Evolutionary conservation across 441 rosid genomes (phyloP).

Genomic region (Populus hybrid): DNA sequence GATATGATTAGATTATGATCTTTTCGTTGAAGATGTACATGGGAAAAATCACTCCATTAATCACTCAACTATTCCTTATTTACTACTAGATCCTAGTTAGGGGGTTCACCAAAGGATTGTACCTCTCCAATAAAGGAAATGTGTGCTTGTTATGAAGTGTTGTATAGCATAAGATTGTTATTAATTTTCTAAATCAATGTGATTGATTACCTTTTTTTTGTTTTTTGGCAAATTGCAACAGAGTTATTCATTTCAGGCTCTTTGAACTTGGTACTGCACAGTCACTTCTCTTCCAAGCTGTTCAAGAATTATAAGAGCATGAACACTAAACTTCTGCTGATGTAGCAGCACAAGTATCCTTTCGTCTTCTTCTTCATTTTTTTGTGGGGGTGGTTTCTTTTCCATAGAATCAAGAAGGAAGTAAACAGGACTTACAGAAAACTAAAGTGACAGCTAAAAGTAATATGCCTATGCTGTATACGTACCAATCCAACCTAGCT

Average conservation of each 20-base stretch:
- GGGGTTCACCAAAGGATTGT: constrained; percentile 17
- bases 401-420: neutral
- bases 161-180: constrained; percentile 21
- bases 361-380: neutral
- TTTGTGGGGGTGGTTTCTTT: neutral
- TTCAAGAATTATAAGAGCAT: neutral
- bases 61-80: constrained; percentile 14
- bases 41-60: constrained; percentile 9
- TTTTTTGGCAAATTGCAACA: neutral
- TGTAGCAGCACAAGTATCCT: neutral
- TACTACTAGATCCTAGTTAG: constrained; percentile 10
- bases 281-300: neutral
- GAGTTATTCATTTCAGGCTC: neutral
- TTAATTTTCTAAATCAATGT: constrained; percentile 15
- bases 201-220: constrained; percentile 13
- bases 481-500: constrained; percentile 6
- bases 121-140: constrained; percentile 27
- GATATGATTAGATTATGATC: constrained; percentile 13
- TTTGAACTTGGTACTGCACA: too few relatives aligned
- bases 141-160: constrained; percentile 21
- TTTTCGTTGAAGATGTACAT: constrained; percentile 25
- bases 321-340: neutral
- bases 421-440: neutral
- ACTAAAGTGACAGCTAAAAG: neutral
- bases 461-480: neutral